Base-by-base conservation (phyloP, 495 filamentous ascomycete genomes). In the Niebla homalea region DNA sequence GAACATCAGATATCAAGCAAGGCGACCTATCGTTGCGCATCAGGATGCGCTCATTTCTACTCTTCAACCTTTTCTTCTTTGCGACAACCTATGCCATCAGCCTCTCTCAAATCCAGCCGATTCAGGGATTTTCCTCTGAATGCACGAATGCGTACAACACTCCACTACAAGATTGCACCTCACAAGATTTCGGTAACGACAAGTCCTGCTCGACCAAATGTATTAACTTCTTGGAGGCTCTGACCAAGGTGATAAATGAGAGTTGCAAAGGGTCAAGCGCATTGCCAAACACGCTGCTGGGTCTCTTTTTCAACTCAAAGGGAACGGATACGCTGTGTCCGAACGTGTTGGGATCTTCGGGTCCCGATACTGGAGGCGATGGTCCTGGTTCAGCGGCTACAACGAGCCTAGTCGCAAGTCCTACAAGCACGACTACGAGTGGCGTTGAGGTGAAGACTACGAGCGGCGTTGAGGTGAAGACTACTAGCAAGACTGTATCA, bases 201-300 rank as follows among this genome's bases (percentile, higher is more conserved):
- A 42, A 46, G 16, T 39, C 42, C 20, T 70, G 67, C 45, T 67
- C 60, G 11, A 2, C 47, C 3, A 22, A 36, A 22, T 70, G 67
- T 43, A 51, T 66, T 21, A 43, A 21, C 19, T 63, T 51, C 21
- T 58, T 70, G 10, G 26, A 63, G 36, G 46, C 48, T 10, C 29
- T 67, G 15, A 58, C 51, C 15, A 42, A 21, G 7, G 18, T 37
- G 0, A 38, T 70, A 14, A 47, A 57, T 16, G 39, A 41, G 4
- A 57, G 54, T 11, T 70, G 67, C 49, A 51, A 50, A 6, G 57
- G 53, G 2, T 47, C 49, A 16, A 49, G 25, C 10, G 62, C 55
- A n/a, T 54, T 48, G 32, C 43, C 53, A 6, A 49, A 53, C 18
- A 64, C 62, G 4, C 43, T 65, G 51, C 50, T 65, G 22, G 62